A percentile compares a stretch with the other conserved stretches of the same genome.
These are phyloP conservation scores for Paraconiothyrium sp. DNA, from an alignment of 2,329 filamentous ascomycete genomes.

Conservation along the genomic window DNA sequence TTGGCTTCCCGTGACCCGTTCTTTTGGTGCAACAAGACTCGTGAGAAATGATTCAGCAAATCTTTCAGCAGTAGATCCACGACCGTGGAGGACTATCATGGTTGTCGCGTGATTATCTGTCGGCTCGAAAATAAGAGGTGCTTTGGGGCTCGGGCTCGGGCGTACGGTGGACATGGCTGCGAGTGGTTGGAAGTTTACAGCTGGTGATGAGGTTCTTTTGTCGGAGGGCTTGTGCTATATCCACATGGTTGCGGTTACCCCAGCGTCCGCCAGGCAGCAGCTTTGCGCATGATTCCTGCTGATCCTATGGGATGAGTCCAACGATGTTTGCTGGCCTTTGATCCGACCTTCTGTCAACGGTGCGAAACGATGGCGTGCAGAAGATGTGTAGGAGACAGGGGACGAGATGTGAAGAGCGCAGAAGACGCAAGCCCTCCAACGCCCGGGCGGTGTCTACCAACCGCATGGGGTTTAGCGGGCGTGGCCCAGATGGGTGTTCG, in stretches of 20 bases:
- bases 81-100: constrained; percentile 32
- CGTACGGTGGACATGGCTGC: background rate
- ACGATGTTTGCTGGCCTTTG: too few relatives aligned
- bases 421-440: too few relatives aligned
- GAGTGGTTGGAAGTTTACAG: background rate
- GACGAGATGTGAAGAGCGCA: too few relatives aligned
- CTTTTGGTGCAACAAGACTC: constrained; percentile 19
- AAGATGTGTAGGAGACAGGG: too few relatives aligned
- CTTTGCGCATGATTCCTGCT: background rate
- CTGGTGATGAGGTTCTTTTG: background rate
- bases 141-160: background rate
- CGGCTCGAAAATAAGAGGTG: constrained; percentile 20
- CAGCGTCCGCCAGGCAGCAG: background rate
- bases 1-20: background rate
- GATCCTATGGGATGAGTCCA: too few relatives aligned
- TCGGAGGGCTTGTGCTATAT: background rate
- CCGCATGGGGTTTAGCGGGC: too few relatives aligned
- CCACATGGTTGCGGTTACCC: background rate
- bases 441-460: too few relatives aligned
- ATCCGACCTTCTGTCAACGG: too few relatives aligned
- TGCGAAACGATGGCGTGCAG: too few relatives aligned
- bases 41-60: constrained; percentile 27
- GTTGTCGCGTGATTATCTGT: constrained; percentile 24
- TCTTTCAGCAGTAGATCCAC: constrained; percentile 29
- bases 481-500: too few relatives aligned